phyloP scores from a whole-genome alignment of 1,139 yeast species.

The Yamadazyma dushanensis region DNA sequence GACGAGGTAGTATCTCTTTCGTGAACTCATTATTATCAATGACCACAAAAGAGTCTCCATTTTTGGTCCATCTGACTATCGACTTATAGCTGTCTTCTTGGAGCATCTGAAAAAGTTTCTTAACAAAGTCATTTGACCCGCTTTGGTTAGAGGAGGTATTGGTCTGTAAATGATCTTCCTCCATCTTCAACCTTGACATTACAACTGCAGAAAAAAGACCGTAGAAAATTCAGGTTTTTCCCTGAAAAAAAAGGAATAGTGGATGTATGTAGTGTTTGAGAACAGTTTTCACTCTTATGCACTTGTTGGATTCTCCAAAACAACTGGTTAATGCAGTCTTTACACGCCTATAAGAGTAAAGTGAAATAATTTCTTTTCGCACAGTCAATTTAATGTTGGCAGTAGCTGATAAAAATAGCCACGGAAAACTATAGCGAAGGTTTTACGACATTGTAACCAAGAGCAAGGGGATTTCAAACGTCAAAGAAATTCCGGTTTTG shows the following conservation, averaged over 20 bases:
- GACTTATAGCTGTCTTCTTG: conserved; percentile 73
- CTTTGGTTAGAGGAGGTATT: conserved; percentile 32
- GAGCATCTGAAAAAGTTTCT: conserved; percentile 77
- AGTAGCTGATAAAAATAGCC: conserved; percentile 1
- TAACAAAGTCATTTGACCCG: conserved; percentile 73
- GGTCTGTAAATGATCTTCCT: conserved; percentile 15
- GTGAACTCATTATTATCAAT: conserved; percentile 88
- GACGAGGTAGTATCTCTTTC: conserved; percentile 78
- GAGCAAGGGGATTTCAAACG: no score
- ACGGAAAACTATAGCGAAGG: conserved; percentile 1
- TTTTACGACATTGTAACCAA: no score
- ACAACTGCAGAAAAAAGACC: no score
- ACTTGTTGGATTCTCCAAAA: no score
- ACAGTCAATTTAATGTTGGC: no score
- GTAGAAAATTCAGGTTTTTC: no score
- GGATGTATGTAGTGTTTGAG: no score
- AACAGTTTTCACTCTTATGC: no score
- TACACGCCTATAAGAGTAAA: no score
- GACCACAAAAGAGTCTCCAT: conserved; percentile 86
- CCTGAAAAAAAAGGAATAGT: no score
- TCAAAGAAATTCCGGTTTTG: no score
- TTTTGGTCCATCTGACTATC: conserved; percentile 80
- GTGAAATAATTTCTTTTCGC: background rate
- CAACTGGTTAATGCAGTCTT: no score
- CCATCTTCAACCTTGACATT: conserved; percentile 11